Base-by-base conservation (phyloP, 2,329 filamentous ascomycete genomes). In the Pseudohalonectria lignicola region DNA sequence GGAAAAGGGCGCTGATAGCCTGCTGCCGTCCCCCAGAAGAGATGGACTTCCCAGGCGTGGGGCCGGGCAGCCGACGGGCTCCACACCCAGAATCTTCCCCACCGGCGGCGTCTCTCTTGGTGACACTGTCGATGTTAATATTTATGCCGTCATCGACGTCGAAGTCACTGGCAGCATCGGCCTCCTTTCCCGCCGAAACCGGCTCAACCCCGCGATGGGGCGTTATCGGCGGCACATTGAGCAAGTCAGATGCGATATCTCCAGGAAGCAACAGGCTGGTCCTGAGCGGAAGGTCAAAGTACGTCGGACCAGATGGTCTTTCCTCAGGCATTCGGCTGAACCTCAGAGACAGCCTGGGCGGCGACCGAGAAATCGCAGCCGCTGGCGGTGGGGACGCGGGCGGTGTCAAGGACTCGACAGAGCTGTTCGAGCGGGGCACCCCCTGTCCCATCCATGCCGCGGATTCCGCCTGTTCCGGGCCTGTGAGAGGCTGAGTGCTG, bases 271-370 rank as follows among this genome's bases (percentile, higher is more conserved):
- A 32, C 8, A 55, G 15, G 41, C 47, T 40, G 37, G 45, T 44
- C 30, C 50, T 23, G 6, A 41, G 11, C 15, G 43, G 42, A 2
- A 49, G 7, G 43, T 49, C 43, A 15, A 50, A 39, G 42, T 42
- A 48, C 39, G 37, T 42, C 33, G 37, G 43, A 11, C 15, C 42
- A 20, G 36, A 49, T 15, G 21, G 41, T 34, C 40, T 40, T 38
- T 43, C 35, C 21, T 43, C 33, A 23, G 45, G 32, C 20, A 49
- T 26, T 21, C 38, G 29, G 18, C 49, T 51, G 18, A 54, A 49
- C 4, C 50, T 48, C 2, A 53, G 37, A 4, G 50, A 51, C 4
- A 47, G 45, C 16, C 50, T 49, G n/a, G 50, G 51, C 9, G 51
- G 49, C 18, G 45, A 38, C 11, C 34, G 42, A n/a, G 45, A 37